phyloP scores from a whole-genome alignment of 176 grass and related monocot genomes.

The Triticum urartu region DNA sequence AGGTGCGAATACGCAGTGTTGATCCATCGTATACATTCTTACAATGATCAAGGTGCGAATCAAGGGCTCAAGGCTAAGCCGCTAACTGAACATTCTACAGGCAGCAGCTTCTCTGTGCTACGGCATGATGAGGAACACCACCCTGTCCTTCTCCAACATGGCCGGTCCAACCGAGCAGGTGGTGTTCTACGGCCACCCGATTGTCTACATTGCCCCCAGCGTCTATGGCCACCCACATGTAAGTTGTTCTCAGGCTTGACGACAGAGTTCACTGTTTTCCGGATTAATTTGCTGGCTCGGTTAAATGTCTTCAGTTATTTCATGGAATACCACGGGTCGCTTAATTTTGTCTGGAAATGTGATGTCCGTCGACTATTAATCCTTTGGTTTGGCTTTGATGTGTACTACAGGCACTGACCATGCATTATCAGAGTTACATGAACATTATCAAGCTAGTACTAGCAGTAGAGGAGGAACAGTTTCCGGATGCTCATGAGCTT shows the following conservation, averaged over 20 bases:
- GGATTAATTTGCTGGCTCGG: not conserved
- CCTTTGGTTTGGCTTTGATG: not conserved
- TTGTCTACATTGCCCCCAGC: constrained; percentile 73
- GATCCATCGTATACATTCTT: too few relatives aligned
- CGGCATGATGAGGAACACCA: constrained; percentile 63
- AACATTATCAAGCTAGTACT: constrained; percentile 71
- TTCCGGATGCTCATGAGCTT: constrained; percentile 60
- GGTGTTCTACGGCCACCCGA: constrained; percentile 58
- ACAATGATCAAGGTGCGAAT: too few relatives aligned
- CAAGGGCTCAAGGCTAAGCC: too few relatives aligned
- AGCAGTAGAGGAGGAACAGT: constrained; percentile 52
- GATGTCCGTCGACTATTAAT: not conserved
- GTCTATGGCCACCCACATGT: constrained; percentile 79
- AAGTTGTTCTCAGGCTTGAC: not conserved
- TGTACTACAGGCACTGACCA: constrained; percentile 56
- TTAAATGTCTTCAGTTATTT: not conserved
- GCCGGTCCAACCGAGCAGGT: constrained; percentile 66
- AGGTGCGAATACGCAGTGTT: constrained; percentile 27
- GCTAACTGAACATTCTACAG: constrained; percentile 20
- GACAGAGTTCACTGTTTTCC: not conserved
- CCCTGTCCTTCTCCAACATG: constrained; percentile 78
- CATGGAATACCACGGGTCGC: not conserved
- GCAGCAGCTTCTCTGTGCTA: constrained; percentile 47
- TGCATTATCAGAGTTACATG: constrained; percentile 80
- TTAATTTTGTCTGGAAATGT: not conserved